phyloP scores from a whole-genome alignment of 2,329 filamentous ascomycete genomes.

The Aureobasidium sp. region DNA sequence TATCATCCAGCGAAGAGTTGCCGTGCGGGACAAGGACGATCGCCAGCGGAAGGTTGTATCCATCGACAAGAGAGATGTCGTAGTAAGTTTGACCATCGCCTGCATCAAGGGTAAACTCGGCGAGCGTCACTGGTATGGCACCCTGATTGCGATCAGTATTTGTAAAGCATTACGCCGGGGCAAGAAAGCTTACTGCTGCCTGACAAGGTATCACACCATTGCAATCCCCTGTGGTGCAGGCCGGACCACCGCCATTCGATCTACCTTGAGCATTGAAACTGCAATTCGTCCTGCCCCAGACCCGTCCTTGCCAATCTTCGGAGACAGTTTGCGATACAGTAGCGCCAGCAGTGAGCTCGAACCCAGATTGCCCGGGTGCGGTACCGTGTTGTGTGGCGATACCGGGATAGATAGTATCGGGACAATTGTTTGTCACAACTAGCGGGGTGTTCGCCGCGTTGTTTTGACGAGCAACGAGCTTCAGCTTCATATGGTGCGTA shows the following conservation, averaged over 20 bases:
- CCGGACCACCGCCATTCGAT: slow-evolving; percentile 40
- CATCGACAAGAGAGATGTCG: slow-evolving; percentile 78
- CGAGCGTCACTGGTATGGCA: slow-evolving; percentile 65
- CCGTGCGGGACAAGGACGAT: slow-evolving; percentile 46
- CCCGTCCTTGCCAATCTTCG: slow-evolving; percentile 69
- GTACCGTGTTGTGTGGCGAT: slow-evolving; percentile 66
- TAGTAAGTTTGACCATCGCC: slow-evolving; percentile 67
- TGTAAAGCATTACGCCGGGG: slow-evolving; percentile 16
- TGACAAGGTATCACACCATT: slow-evolving; percentile 62
- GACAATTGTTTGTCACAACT: slow-evolving; percentile 64
- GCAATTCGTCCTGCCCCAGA: slow-evolving; percentile 82
- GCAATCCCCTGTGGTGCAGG: slow-evolving; percentile 72
- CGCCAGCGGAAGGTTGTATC: slow-evolving; percentile 71
- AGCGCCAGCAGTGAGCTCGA: slow-evolving; percentile 55
- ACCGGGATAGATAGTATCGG: slow-evolving; percentile 66
- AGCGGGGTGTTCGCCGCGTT: slow-evolving; percentile 42
- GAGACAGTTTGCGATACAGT: slow-evolving; percentile 59
- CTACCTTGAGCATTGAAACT: slow-evolving; percentile 62
- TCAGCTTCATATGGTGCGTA: slow-evolving; percentile 26
- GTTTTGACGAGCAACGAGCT: slow-evolving; percentile 23
- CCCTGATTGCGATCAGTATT: slow-evolving; percentile 45
- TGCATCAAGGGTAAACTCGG: slow-evolving; percentile 71
- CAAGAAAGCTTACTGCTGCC: slow-evolving; percentile 52
- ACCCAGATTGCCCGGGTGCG: slow-evolving; percentile 61
- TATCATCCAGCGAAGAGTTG: slow-evolving; percentile 52